A percentile compares a stretch with the other conserved stretches of the same genome.
phyloP scores from a whole-genome alignment of 306 rosid species.

The Geum urbanum region DNA sequence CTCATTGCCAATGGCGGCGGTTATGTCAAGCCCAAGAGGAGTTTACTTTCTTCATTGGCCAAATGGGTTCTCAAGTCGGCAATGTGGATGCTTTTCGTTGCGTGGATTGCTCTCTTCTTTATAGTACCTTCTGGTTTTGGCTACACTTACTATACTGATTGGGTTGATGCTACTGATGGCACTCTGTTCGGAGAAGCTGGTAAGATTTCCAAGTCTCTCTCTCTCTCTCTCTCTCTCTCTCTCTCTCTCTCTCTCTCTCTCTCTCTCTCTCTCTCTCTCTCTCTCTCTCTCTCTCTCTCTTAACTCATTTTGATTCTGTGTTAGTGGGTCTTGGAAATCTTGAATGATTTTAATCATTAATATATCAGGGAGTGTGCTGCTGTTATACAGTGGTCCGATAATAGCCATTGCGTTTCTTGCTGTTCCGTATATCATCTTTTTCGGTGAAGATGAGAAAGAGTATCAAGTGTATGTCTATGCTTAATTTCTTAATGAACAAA shows the following conservation, averaged over 20 bases:
- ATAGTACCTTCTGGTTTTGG: constrained; percentile 33
- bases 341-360: neutral
- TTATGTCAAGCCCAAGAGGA: neutral
- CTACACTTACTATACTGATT: neutral
- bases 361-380: constrained; percentile 50
- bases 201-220: neutral
- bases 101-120: constrained; percentile 45
- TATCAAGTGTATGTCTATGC: constrained; percentile 40
- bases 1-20: constrained; percentile 10
- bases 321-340: neutral
- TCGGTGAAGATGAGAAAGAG: constrained; percentile 41
- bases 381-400: constrained; percentile 42
- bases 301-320: neutral
- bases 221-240: neutral
- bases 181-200: constrained; percentile 46
- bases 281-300: neutral
- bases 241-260: no score
- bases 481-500: no score
- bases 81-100: constrained; percentile 40
- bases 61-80: constrained; percentile 39
- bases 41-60: constrained; percentile 21
- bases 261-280: no score
- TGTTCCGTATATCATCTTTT: constrained; percentile 36
- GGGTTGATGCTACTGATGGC: constrained; percentile 25
- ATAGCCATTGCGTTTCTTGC: constrained; percentile 58